Conservation (phyloP, 306 rosid species). For the Prunus padus region DNA sequence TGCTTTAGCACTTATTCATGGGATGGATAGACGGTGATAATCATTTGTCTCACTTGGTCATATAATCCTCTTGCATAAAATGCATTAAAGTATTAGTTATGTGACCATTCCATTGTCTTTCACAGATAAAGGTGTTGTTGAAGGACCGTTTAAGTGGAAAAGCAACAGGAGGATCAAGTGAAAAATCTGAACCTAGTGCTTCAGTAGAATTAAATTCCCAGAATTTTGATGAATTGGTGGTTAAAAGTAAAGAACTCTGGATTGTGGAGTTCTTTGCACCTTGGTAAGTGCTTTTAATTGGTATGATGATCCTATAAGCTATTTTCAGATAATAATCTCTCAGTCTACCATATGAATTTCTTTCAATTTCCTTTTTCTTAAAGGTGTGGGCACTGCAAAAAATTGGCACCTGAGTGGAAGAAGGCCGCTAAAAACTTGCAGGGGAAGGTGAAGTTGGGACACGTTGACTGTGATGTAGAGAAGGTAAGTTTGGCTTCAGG, state of each 20-base stretch:
- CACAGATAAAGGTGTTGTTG: conserved; percentile 76
- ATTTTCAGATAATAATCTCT: background rate
- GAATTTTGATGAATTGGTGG: conserved; percentile 80
- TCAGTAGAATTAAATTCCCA: conserved; percentile 75
- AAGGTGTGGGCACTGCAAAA: conserved; percentile 99
- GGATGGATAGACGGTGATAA: background rate
- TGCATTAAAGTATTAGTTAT: background rate
- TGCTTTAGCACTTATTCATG: background rate
- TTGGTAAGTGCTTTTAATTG: conserved; percentile 50
- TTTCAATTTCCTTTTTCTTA: conserved; percentile 24
- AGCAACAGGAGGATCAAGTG: conserved; percentile 73
- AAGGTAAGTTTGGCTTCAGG: conserved; percentile 48
- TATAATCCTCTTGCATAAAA: conserved; percentile 1
- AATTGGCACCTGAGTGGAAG: conserved; percentile 95
- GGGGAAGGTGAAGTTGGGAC: conserved; percentile 95
- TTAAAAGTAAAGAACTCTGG: conserved; percentile 97
- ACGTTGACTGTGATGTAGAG: conserved; percentile 94
- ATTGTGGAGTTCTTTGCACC: conserved; percentile 98
- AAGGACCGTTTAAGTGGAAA: conserved; percentile 89
- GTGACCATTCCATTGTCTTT: conserved; percentile 25
- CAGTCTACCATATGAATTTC: conserved; percentile 11
- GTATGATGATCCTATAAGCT: background rate
- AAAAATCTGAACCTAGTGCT: conserved; percentile 65
- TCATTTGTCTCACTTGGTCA: background rate
- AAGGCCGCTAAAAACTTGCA: conserved; percentile 73